These are phyloP conservation scores for Mucor saturninus DNA, from an alignment of 371 early-diverging fungal species.

Conservation along the genomic window DNA sequence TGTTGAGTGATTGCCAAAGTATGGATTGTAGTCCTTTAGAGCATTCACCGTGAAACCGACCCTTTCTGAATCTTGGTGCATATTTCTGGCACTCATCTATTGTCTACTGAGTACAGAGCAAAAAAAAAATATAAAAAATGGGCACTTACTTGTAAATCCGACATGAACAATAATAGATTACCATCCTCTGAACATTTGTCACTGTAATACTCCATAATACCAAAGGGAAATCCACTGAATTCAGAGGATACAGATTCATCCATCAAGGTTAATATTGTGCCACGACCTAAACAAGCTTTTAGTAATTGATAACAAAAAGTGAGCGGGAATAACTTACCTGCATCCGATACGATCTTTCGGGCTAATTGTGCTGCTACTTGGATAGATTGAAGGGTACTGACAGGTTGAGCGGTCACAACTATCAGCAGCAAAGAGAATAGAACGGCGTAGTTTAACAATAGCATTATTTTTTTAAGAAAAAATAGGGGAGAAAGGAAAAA, in stretches of 20 bases:
- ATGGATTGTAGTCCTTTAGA: slow-evolving; percentile 38
- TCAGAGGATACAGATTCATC: slow-evolving; percentile 49
- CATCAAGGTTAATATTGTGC: slow-evolving; percentile 27
- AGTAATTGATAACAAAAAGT: slow-evolving; percentile 5
- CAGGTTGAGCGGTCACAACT: background rate
- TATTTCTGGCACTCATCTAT: slow-evolving; percentile 50
- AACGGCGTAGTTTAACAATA: slow-evolving; percentile 3
- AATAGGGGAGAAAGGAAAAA: background rate
- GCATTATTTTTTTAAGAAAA: background rate
- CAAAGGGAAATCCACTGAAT: slow-evolving; percentile 58
- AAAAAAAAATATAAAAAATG: no score
- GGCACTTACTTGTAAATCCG: slow-evolving; percentile 42
- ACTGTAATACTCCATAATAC: slow-evolving; percentile 59
- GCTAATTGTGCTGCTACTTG: slow-evolving; percentile 32
- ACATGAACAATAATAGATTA: slow-evolving; percentile 52
- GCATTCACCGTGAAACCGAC: slow-evolving; percentile 42
- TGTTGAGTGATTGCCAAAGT: slow-evolving; percentile 22
- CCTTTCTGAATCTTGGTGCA: slow-evolving; percentile 25
- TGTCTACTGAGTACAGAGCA: background rate
- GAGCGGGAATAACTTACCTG: slow-evolving; percentile 22
- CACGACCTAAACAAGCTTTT: background rate
- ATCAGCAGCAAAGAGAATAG: background rate
- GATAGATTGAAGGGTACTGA: slow-evolving; percentile 18
- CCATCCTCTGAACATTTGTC: slow-evolving; percentile 50
- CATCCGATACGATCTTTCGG: slow-evolving; percentile 33